These are phyloP conservation scores for Chaetomium fimeti DNA, from an alignment of 495 filamentous ascomycete genomes.

Conservation along the genomic window DNA sequence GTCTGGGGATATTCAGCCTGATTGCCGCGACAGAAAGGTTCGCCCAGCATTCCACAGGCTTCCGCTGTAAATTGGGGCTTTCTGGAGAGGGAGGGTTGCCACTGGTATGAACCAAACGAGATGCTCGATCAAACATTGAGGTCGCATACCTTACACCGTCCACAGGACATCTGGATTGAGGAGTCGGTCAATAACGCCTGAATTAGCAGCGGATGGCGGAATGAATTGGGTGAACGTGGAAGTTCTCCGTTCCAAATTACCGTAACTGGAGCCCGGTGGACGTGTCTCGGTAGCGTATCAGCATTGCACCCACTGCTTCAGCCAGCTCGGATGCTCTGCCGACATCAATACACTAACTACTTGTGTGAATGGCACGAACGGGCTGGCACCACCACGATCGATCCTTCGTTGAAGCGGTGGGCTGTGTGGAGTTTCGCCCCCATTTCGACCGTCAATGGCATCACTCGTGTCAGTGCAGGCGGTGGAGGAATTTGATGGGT, in stretches of 20 bases:
- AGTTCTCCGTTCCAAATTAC: slow-evolving; percentile 8
- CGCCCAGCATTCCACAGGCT: slow-evolving; percentile 9
- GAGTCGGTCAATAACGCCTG: background rate
- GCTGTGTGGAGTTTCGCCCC: slow-evolving; percentile 1
- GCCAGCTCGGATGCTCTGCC: slow-evolving; percentile 3
- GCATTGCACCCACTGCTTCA: slow-evolving; percentile 5
- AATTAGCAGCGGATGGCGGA: background rate
- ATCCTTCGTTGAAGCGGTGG: background rate
- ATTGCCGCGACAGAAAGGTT: slow-evolving; percentile 14
- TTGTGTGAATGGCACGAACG: background rate
- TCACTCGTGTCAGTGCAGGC: too few relatives aligned
- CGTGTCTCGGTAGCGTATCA: slow-evolving; percentile 10
- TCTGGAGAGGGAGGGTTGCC: slow-evolving; percentile 5
- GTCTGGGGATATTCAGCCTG: slow-evolving; percentile 36
- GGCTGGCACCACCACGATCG: background rate
- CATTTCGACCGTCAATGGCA: background rate
- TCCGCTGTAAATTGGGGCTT: slow-evolving; percentile 18
- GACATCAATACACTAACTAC: background rate
- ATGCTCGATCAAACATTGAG: slow-evolving; percentile 1
- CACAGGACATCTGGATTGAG: too few relatives aligned
- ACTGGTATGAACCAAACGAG: background rate
- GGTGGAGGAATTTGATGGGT: background rate
- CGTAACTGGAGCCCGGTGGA: background rate
- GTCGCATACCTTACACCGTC: slow-evolving; percentile 3
- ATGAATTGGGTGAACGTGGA: background rate